Evolutionary conservation across 164 flowering plant species (phyloP).

Genomic region (grape (Vitis vinifera)): ASM3070453v1 NC_081806.1:1392001-1392500

Average conservation of each 20-base stretch:
- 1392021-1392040: too few relatives aligned
- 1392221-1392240: conserved; percentile 5
- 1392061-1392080: neutral
- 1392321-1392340: conserved; percentile 87
- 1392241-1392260: neutral
- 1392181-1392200: neutral
- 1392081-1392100: conserved; percentile 17
- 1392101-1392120: conserved; percentile 8
- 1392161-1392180: conserved; percentile 11
- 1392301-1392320: conserved; percentile 85
- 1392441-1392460: conserved; percentile 91
- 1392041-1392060: neutral
- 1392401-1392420: conserved; percentile 82
- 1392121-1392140: conserved; percentile 9
- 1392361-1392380: conserved; percentile 73
- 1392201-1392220: neutral
- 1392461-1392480: conserved; percentile 6
- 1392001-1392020: too few relatives aligned
- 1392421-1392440: conserved; percentile 88
- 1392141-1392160: conserved; percentile 13
- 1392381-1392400: conserved; percentile 93
- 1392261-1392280: conserved; percentile 3
- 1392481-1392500: conserved; percentile 18
- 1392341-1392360: conserved; percentile 72
- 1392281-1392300: conserved; percentile 49